These are phyloP conservation scores for Colletotrichum musae DNA, from an alignment of 2,329 filamentous ascomycete genomes.

Conservation along the genomic window DNA sequence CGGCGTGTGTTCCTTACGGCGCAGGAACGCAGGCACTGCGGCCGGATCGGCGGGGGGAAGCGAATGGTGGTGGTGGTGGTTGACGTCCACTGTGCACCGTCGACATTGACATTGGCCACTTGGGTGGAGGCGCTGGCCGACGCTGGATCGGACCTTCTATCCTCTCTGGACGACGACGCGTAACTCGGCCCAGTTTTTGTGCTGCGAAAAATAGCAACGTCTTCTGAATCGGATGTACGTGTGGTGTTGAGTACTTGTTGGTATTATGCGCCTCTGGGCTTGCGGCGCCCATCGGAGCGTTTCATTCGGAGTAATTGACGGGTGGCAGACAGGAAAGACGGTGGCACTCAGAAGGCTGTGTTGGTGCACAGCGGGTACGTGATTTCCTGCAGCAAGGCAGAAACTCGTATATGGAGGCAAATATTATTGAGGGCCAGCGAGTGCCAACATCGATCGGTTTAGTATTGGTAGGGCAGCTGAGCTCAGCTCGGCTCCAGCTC, in stretches of 20 bases:
- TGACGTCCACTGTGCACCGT: conserved; percentile 3
- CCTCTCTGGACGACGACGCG: conserved; percentile 30
- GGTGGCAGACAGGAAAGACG: conserved; percentile 24
- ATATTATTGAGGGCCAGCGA: background rate
- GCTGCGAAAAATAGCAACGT: conserved; percentile 38
- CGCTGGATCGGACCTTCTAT: conserved; percentile 8
- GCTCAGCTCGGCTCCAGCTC: conserved; percentile 8
- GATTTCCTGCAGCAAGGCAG: conserved; percentile 4
- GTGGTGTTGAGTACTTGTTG: too few relatives aligned
- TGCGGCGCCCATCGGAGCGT: conserved; percentile 10
- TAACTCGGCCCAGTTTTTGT: conserved; percentile 36
- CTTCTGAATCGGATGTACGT: conserved; percentile 3
- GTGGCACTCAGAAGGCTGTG: conserved; percentile 34
- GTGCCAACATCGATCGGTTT: background rate
- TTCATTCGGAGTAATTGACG: conserved; percentile 32
- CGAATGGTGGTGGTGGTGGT: background rate
- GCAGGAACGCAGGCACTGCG: conserved; percentile 17
- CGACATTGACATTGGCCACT: conserved; percentile 17
- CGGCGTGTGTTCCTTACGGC: conserved; percentile 9
- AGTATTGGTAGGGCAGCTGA: background rate
- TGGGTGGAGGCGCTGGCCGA: conserved; percentile 13
- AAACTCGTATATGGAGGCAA: background rate
- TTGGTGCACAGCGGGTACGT: conserved; percentile 29
- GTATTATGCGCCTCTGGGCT: conserved; percentile 20
- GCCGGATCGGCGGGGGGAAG: background rate